Percentiles rank a stretch among this genome's conserved stretches.
These are phyloP conservation scores for Jasminum sambac DNA, from an alignment of 257 asterid species.

Conservation along the genomic window DNA sequence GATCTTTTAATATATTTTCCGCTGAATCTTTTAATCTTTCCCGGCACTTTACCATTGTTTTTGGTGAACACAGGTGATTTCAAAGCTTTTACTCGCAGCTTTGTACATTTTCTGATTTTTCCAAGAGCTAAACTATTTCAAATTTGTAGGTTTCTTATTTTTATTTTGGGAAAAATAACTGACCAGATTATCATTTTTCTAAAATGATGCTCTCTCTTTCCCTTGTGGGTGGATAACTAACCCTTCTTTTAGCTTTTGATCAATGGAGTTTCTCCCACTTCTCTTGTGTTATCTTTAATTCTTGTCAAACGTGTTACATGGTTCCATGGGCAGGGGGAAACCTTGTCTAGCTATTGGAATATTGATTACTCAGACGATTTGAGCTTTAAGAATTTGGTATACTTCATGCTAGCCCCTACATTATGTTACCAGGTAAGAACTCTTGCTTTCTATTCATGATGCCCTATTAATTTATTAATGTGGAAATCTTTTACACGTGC, in stretches of 20 bases:
- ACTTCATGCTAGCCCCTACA: constrained; percentile 96
- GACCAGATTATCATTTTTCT: neutral
- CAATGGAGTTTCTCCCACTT: constrained; percentile 5
- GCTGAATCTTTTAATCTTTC: neutral
- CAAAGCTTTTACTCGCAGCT: neutral
- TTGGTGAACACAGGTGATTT: neutral
- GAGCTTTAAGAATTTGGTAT: constrained; percentile 70
- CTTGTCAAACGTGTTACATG: constrained; percentile 21
- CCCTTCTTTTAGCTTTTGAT: constrained; percentile 17
- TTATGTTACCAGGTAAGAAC: constrained; percentile 86
- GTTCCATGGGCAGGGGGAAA: constrained; percentile 66
- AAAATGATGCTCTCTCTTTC: neutral
- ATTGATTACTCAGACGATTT: constrained; percentile 57
- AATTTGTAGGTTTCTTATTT: neutral
- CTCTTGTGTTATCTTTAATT: neutral
- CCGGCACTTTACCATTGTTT: neutral
- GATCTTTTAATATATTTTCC: neutral
- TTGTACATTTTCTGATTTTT: neutral
- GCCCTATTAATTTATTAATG: constrained; percentile 13
- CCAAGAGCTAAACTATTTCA: neutral
- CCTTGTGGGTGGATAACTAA: constrained; percentile 8
- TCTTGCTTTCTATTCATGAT: constrained; percentile 10
- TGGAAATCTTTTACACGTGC: constrained; percentile 13
- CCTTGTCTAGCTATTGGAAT: constrained; percentile 51
- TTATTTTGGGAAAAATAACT: neutral